Percentiles rank a stretch among this genome's conserved stretches.
These are phyloP conservation scores for Pascua guehoae DNA, from an alignment of 1,284 basidiomycete genomes.

Conservation along the genomic window DNA sequence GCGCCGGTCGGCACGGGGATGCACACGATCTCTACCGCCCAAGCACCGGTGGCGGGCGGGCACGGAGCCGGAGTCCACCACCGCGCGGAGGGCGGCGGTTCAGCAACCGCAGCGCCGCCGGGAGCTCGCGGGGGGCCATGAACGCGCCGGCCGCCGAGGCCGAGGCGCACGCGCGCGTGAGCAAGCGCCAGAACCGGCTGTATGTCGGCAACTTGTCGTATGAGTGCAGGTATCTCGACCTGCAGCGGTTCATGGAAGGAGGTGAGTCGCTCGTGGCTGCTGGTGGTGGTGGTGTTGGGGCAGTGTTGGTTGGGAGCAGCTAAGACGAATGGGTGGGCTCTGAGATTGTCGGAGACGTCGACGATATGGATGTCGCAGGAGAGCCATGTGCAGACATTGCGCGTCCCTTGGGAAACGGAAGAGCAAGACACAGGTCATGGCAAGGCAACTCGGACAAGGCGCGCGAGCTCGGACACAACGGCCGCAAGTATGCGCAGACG, in stretches of 20 bases:
- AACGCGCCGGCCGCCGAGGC: conserved; percentile 86
- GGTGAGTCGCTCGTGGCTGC: conserved; percentile 66
- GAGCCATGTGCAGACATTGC: neutral
- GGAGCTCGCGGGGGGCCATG: conserved; percentile 60
- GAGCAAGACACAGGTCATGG: no score
- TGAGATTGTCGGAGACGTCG: neutral
- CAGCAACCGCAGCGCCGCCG: conserved; percentile 1
- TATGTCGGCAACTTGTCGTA: conserved; percentile 98
- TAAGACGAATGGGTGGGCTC: neutral
- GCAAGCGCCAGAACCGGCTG: conserved; percentile 95
- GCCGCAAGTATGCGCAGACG: no score
- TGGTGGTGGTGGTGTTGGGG: neutral
- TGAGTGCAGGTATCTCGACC: conserved; percentile 93
- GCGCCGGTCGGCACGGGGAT: neutral
- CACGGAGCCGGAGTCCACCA: conserved; percentile 4
- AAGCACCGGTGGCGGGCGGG: neutral
- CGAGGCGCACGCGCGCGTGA: conserved; percentile 80
- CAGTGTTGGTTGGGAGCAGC: neutral
- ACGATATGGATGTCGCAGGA: neutral
- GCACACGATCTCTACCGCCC: neutral
- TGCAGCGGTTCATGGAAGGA: conserved; percentile 98
- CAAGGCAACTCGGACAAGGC: no score
- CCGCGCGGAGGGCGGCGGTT: neutral
- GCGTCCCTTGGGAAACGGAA: no score
- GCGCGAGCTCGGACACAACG: no score